Evolutionary conservation across 176 grass and related monocot genomes (phyloP), one percentile per base, ranked within the genome.

Genomic region (Thalia dealbata): DNA sequence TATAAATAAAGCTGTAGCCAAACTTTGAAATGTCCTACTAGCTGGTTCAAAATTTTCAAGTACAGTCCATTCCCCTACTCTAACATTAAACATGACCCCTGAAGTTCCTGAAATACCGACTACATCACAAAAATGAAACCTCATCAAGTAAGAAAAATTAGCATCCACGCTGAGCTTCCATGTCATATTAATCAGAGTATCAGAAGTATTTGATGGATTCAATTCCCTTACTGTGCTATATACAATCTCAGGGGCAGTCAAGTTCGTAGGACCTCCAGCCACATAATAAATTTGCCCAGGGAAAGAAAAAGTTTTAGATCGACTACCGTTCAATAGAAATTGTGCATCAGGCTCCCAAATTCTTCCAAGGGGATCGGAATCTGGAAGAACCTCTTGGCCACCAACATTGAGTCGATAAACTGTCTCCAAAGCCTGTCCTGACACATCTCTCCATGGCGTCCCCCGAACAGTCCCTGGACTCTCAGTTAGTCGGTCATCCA

Each of bases 91-190:
- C 68, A 88, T 90, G 69, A 96, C 24, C 78, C 84, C 81, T 51
- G 87, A 76, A 61, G 93, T n/a, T n/a, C 61, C 61, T 78, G 69
- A 50, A n/a, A n/a, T n/a, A n/a, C 93, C 92, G 48, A 92, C 87
- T 70, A 96, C 88, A 77, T 96, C 93, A 56, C 93, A 96, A 81
- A 96, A 96, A 85, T 96, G 93, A 77, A 92, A 87, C 62, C 93
- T 82, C 78, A 96, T 84, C 75, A 96, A 81, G 78, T 96, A 96
- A 71, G 73, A 81, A 71, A 80, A 96, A 74, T 75, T 77, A 18
- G 72, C 78, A 84, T 90, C 86, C 46, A 92, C 82, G 76, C 84
- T 60, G 70, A 96, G 88, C 78, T 86, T 87, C 93, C 93, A 96
- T 82, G 89, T 92, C 89, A 96, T 96, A 82, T 92, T 92, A 76